Percentiles rank a stretch among this genome's conserved stretches.
phyloP scores from a whole-genome alignment of 106 monocot species.

The Allium fistulosum region DNA sequence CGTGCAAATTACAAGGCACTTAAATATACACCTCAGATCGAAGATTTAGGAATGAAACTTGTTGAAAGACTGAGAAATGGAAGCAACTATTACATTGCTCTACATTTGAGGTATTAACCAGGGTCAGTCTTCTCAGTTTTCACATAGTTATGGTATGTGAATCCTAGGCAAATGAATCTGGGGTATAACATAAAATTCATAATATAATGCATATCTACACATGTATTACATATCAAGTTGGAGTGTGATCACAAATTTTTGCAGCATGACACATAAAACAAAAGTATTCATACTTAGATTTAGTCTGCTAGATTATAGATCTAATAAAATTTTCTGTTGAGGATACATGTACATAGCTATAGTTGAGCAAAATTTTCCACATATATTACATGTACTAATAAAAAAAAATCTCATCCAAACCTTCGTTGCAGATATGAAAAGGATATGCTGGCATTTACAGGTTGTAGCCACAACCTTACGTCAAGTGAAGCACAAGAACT shows the following conservation, averaged over 20 bases:
- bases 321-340: neutral
- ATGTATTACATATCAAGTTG: too few relatives aligned
- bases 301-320: neutral
- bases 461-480: constrained; percentile 42
- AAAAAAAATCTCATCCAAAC: neutral
- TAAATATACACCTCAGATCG: constrained; percentile 57
- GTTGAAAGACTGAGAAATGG: constrained; percentile 44
- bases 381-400: neutral
- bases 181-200: neutral
- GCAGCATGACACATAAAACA: constrained; percentile 2
- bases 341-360: neutral
- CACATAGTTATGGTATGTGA: neutral
- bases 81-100: constrained; percentile 50
- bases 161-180: neutral
- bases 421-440: constrained; percentile 42
- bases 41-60: constrained; percentile 41
- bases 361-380: too few relatives aligned
- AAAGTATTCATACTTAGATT: neutral
- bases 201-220: too few relatives aligned
- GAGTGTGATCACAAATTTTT: neutral
- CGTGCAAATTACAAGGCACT: constrained; percentile 85
- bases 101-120: constrained; percentile 62
- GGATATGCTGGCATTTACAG: constrained; percentile 60
- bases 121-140: neutral
- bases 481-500: constrained; percentile 28